Conservation (phyloP, 192 early-diverging fungal species). For the Backusella psychrophila region DNA sequence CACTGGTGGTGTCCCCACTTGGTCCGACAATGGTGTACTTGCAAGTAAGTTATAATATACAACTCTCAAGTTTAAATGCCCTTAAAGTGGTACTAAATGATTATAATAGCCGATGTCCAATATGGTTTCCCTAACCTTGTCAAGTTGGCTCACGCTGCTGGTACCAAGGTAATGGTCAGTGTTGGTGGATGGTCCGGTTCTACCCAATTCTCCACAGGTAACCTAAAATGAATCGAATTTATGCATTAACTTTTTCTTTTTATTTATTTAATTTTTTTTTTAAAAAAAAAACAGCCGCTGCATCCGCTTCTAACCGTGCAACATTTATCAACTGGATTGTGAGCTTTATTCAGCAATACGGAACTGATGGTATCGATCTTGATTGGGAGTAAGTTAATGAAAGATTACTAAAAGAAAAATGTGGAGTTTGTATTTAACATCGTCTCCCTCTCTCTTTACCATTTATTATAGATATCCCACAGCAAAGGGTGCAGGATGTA, state of each 20-base stretch:
- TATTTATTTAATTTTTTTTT: too few relatives aligned
- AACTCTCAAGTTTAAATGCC: not conserved
- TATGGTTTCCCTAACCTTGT: conserved; percentile 11
- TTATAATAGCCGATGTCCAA: not conserved
- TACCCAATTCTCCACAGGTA: conserved; percentile 44
- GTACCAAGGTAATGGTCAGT: conserved; percentile 42
- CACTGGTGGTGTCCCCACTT: conserved; percentile 14
- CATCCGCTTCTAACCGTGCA: conserved; percentile 40
- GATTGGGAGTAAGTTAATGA: conserved; percentile 51
- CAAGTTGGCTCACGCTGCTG: not conserved
- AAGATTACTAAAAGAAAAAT: not conserved
- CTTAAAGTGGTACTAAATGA: not conserved
- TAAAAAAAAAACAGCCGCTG: conserved; percentile 16
- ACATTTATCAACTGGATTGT: conserved; percentile 50
- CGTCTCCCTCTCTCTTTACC: not conserved
- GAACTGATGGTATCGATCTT: conserved; percentile 74
- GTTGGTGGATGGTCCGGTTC: conserved; percentile 68
- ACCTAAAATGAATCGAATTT: too few relatives aligned
- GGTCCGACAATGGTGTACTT: conserved; percentile 24
- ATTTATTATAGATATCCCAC: conserved; percentile 50
- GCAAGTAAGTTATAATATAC: not conserved
- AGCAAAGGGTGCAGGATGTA: conserved; percentile 56
- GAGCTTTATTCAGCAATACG: conserved; percentile 43
- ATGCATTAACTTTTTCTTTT: too few relatives aligned
- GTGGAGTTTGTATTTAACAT: not conserved